Evolutionary conservation across 495 filamentous ascomycete genomes (phyloP).

Genomic region (Tuber indicum): DNA sequence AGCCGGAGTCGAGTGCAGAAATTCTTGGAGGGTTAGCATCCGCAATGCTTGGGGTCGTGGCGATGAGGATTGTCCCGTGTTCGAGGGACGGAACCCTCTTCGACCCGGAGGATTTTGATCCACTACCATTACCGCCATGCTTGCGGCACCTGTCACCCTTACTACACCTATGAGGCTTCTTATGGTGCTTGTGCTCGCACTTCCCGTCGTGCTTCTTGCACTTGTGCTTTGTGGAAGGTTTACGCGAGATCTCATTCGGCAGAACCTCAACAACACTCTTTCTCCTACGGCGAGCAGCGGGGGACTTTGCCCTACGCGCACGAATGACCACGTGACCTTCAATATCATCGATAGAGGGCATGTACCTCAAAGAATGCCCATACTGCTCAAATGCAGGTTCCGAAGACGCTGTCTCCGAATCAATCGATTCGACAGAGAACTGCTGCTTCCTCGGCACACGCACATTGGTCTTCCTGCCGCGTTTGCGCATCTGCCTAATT

Average conservation of each 20-base stretch:
- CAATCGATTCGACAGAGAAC: slow-evolving; percentile 33
- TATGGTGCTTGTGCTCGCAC: slow-evolving; percentile 29
- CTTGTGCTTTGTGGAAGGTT: slow-evolving; percentile 41
- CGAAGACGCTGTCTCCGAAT: slow-evolving; percentile 33
- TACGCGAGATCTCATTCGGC: slow-evolving; percentile 39
- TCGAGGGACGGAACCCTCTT: slow-evolving; percentile 54
- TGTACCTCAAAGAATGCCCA: slow-evolving; percentile 27
- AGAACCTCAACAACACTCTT: slow-evolving; percentile 12
- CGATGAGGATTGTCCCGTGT: slow-evolving; percentile 41
- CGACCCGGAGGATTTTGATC: slow-evolving; percentile 52
- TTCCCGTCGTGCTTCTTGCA: slow-evolving; percentile 43
- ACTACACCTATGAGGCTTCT: slow-evolving; percentile 66
- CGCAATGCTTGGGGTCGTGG: slow-evolving; percentile 41
- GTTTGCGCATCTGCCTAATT: slow-evolving; percentile 29
- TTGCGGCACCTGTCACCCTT: slow-evolving; percentile 88
- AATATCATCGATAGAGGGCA: slow-evolving; percentile 30
- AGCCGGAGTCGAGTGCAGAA: slow-evolving; percentile 21
- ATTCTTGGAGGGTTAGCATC: slow-evolving; percentile 30
- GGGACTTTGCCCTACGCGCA: slow-evolving; percentile 20
- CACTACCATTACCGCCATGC: slow-evolving; percentile 18
- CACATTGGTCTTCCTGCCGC: slow-evolving; percentile 33
- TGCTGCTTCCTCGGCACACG: slow-evolving; percentile 34
- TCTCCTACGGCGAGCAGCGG: slow-evolving; percentile 19
- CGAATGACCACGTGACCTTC: slow-evolving; percentile 25
- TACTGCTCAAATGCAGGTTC: slow-evolving; percentile 25